Percentiles rank a stretch among this genome's conserved stretches.
These are phyloP conservation scores for Bidens hawaiensis DNA, from an alignment of 140 eudicot genomes.

Conservation along the genomic window DNA sequence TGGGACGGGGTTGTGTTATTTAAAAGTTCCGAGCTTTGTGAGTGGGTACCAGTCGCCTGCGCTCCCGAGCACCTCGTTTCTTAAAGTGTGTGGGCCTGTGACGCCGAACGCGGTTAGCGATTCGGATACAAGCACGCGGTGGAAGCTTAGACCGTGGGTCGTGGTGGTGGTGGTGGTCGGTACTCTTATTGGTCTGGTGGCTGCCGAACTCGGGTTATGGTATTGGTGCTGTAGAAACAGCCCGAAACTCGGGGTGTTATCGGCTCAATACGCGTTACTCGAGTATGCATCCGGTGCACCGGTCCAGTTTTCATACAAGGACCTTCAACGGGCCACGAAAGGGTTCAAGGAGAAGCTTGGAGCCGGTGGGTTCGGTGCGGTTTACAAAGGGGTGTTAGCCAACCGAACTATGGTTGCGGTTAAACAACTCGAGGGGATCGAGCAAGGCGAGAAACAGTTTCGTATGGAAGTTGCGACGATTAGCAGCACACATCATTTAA, in stretches of 20 bases:
- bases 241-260: slow-evolving; percentile 45
- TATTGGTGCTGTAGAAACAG: slow-evolving; percentile 74
- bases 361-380: slow-evolving; percentile 84
- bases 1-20: slow-evolving; percentile 82
- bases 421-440: slow-evolving; percentile 82
- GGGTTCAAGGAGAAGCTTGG: slow-evolving; percentile 91
- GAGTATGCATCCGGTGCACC: slow-evolving; percentile 95
- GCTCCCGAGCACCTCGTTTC: slow-evolving; percentile 80
- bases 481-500: slow-evolving; percentile 88
- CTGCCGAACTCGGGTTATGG: slow-evolving; percentile 59
- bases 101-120: slow-evolving; percentile 41
- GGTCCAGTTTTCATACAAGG: slow-evolving; percentile 73
- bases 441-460: slow-evolving; percentile 88
- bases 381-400: slow-evolving; percentile 60
- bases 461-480: slow-evolving; percentile 92
- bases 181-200: slow-evolving; percentile 45
- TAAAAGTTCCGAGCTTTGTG: slow-evolving; percentile 49
- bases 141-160: slow-evolving; percentile 66
- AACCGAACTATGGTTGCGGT: slow-evolving; percentile 64
- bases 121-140: slow-evolving; percentile 12
- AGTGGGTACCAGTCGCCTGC: slow-evolving; percentile 85
- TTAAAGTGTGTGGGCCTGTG: slow-evolving; percentile 68
- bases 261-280: slow-evolving; percentile 73
- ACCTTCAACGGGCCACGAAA: slow-evolving; percentile 70
- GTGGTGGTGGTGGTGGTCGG: slow-evolving; percentile 58